These are phyloP conservation scores for Clarireedia homoeocarpa DNA, from an alignment of 2,329 filamentous ascomycete species.

Conservation along the genomic window DNA sequence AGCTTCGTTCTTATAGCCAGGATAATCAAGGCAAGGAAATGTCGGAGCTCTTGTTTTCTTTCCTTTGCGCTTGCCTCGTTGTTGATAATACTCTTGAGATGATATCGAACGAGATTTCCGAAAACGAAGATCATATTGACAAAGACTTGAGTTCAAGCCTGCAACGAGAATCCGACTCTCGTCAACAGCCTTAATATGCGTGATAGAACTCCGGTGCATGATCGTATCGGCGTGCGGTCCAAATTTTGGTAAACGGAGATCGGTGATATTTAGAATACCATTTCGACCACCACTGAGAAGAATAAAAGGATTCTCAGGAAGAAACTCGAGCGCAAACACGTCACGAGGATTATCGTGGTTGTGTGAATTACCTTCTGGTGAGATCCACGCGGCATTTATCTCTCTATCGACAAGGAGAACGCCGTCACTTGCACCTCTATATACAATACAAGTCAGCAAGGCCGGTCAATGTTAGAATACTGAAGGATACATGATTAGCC, in stretches of 20 bases:
- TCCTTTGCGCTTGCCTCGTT: neutral
- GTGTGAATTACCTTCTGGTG: neutral
- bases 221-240: constrained; percentile 17
- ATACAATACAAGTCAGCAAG: neutral
- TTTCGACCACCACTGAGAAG: constrained; percentile 45
- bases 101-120: constrained; percentile 1
- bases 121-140: constrained; percentile 50
- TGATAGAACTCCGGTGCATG: constrained; percentile 34
- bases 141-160: constrained; percentile 42
- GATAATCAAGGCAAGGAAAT: constrained; percentile 40
- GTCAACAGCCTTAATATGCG: constrained; percentile 43
- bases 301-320: constrained; percentile 35
- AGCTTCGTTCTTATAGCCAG: constrained; percentile 42
- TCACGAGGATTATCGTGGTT: constrained; percentile 26
- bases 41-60: constrained; percentile 10
- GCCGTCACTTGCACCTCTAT: constrained; percentile 3
- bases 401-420: constrained; percentile 3
- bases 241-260: constrained; percentile 25
- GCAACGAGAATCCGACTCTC: constrained; percentile 45
- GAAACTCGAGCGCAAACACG: constrained; percentile 43
- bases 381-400: neutral
- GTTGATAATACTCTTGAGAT: neutral
- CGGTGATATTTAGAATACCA: constrained; percentile 29
- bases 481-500: no score
- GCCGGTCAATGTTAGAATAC: neutral